These are phyloP conservation scores for Didymella pomorum DNA, from an alignment of 2,329 filamentous ascomycete species.

Conservation along the genomic window DNA sequence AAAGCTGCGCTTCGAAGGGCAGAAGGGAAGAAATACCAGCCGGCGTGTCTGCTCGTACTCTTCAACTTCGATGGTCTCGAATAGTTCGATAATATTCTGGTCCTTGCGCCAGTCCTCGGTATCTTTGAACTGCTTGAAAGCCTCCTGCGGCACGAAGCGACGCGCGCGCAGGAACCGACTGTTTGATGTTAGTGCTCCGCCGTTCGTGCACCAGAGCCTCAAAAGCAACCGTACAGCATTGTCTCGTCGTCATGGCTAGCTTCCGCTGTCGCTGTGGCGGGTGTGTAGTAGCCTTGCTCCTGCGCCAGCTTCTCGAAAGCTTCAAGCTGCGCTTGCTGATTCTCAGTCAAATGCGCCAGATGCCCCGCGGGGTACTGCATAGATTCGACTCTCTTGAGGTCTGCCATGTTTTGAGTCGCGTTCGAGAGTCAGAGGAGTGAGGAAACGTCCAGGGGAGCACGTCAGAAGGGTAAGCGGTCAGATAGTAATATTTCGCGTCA, in stretches of 20 bases:
- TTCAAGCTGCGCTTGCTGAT: slow-evolving; percentile 71
- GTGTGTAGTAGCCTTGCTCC: slow-evolving; percentile 70
- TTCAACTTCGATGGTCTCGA: slow-evolving; percentile 84
- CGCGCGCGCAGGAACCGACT: slow-evolving; percentile 88
- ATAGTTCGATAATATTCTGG: slow-evolving; percentile 79
- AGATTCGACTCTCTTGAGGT: slow-evolving; percentile 50
- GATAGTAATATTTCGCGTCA: slow-evolving; percentile 32
- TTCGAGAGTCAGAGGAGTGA: background rate
- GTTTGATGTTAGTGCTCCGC: slow-evolving; percentile 39
- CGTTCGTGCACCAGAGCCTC: slow-evolving; percentile 9
- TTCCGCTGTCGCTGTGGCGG: slow-evolving; percentile 49
- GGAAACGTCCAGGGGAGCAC: slow-evolving; percentile 3
- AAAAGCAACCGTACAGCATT: slow-evolving; percentile 64
- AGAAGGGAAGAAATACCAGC: slow-evolving; percentile 64
- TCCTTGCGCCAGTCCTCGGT: slow-evolving; percentile 87
- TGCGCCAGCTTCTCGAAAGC: slow-evolving; percentile 75
- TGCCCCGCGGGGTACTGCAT: slow-evolving; percentile 77
- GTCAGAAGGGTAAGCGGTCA: slow-evolving; percentile 20
- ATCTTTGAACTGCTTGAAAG: slow-evolving; percentile 82
- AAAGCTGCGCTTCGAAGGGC: background rate
- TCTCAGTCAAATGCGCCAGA: slow-evolving; percentile 74
- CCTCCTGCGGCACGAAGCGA: slow-evolving; percentile 79
- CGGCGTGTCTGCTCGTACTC: slow-evolving; percentile 82
- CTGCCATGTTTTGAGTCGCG: slow-evolving; percentile 36
- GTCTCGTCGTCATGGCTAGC: slow-evolving; percentile 76